Evolutionary conservation across 73 alveolate genomes (phyloP).

Genomic region (Diophrys appendiculata): DNA sequence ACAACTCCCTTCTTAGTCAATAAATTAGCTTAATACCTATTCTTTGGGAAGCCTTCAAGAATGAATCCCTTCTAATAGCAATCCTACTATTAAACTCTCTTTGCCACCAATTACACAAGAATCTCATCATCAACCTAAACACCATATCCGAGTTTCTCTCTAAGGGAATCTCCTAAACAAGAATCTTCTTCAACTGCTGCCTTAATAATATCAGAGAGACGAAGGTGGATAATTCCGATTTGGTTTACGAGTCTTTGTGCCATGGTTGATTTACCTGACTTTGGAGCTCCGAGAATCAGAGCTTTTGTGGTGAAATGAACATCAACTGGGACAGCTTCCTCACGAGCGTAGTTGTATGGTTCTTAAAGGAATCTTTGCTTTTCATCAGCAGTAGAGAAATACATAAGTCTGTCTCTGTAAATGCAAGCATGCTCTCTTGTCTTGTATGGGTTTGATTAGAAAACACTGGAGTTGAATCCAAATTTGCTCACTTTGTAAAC

Average conservation of each 20-base stretch:
- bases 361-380: slow-evolving; percentile 67
- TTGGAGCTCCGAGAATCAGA: slow-evolving; percentile 83
- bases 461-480: slow-evolving; percentile 78
- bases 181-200: slow-evolving; percentile 67
- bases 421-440: slow-evolving; percentile 82
- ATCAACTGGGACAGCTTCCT: slow-evolving; percentile 70
- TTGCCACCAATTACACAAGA: slow-evolving; percentile 74
- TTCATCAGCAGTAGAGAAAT: slow-evolving; percentile 85
- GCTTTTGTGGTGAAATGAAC: slow-evolving; percentile 61
- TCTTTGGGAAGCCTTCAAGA: slow-evolving; percentile 94
- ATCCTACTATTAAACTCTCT: slow-evolving; percentile 84
- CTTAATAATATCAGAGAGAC: slow-evolving; percentile 56
- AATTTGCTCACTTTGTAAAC: slow-evolving; percentile 79
- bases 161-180: slow-evolving; percentile 60
- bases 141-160: slow-evolving; percentile 75
- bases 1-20: slow-evolving; percentile 75
- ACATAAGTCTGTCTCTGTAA: slow-evolving; percentile 91
- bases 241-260: slow-evolving; percentile 70
- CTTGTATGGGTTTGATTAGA: slow-evolving; percentile 71
- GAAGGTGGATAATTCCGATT: slow-evolving; percentile 75
- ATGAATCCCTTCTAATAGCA: slow-evolving; percentile 77
- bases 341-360: slow-evolving; percentile 78
- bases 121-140: slow-evolving; percentile 78
- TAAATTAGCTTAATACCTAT: slow-evolving; percentile 81
- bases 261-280: slow-evolving; percentile 88